These are phyloP conservation scores for Trichoderma brevicompactum DNA, from an alignment of 2,329 filamentous ascomycete species.

Conservation along the genomic window DNA sequence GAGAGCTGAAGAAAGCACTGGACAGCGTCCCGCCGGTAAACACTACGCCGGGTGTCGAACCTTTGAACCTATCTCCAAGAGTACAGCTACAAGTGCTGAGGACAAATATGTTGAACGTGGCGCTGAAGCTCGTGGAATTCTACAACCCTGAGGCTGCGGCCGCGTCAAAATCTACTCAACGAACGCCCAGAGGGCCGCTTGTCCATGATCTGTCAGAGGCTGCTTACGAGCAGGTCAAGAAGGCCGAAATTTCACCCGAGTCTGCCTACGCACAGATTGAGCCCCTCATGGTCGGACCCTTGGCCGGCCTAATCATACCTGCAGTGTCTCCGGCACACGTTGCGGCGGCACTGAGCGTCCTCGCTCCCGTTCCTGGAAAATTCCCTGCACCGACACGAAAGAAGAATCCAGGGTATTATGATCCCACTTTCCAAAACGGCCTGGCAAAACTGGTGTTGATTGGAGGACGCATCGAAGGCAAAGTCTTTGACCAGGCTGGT, in stretches of 20 bases:
- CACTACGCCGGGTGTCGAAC: slow-evolving; percentile 36
- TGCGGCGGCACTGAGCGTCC: slow-evolving; percentile 76
- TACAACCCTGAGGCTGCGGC: slow-evolving; percentile 59
- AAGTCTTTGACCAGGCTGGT: slow-evolving; percentile 77
- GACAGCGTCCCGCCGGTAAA: slow-evolving; percentile 46
- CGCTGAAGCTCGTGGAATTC: slow-evolving; percentile 85
- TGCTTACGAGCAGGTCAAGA: slow-evolving; percentile 55
- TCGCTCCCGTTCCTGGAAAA: slow-evolving; percentile 70
- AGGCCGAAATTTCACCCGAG: slow-evolving; percentile 41
- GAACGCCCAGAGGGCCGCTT: slow-evolving; percentile 42
- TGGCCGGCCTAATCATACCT: slow-evolving; percentile 81
- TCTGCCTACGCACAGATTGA: slow-evolving; percentile 64
- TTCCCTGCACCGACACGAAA: slow-evolving; percentile 80
- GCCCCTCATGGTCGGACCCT: slow-evolving; percentile 78
- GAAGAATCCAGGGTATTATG: slow-evolving; percentile 80
- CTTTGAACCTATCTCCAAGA: slow-evolving; percentile 57
- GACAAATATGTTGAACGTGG: slow-evolving; percentile 85
- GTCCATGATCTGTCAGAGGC: slow-evolving; percentile 58
- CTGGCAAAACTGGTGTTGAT: slow-evolving; percentile 86
- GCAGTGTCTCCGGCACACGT: slow-evolving; percentile 82
- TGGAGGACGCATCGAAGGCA: slow-evolving; percentile 84
- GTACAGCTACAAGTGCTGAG: slow-evolving; percentile 84
- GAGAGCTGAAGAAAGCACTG: slow-evolving; percentile 51
- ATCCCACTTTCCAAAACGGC: slow-evolving; percentile 76
- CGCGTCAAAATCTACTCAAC: slow-evolving; percentile 39